phyloP scores from a whole-genome alignment of 495 filamentous ascomycete genomes.

The Penicillium maclennaniae region DNA sequence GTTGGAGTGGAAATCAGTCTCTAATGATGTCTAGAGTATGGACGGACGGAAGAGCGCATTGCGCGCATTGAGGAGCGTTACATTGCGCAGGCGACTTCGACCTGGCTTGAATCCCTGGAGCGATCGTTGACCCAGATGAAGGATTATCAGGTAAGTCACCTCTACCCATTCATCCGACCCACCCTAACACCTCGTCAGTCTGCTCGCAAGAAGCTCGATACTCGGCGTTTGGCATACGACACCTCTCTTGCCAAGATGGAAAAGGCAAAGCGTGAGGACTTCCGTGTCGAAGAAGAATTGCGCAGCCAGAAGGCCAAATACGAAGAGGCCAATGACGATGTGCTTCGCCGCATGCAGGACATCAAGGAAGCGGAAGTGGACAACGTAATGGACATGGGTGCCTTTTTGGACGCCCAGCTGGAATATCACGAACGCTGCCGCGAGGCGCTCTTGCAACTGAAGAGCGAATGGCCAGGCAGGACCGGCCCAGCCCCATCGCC shows the following conservation, averaged over 20 bases:
- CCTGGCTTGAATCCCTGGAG: constrained; percentile 90
- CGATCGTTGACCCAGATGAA: constrained; percentile 92
- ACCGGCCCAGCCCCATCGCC: constrained; percentile 27
- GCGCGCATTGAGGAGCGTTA: constrained; percentile 85
- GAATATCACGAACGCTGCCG: constrained; percentile 87
- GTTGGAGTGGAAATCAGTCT: neutral
- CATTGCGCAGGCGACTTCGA: constrained; percentile 72
- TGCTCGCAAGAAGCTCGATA: constrained; percentile 93
- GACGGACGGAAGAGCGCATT: constrained; percentile 82
- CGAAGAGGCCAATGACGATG: constrained; percentile 92
- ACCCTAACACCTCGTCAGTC: constrained; percentile 1
- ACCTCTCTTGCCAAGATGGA: constrained; percentile 87
- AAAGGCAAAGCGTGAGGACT: constrained; percentile 91
- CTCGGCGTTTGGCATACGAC: constrained; percentile 85
- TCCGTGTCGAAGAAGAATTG: constrained; percentile 88
- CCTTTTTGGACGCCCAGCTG: constrained; percentile 86
- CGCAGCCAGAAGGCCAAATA: constrained; percentile 92
- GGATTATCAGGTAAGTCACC: constrained; percentile 75
- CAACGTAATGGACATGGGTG: constrained; percentile 71
- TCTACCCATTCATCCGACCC: neutral
- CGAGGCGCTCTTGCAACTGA: constrained; percentile 65
- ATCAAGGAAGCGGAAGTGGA: constrained; percentile 90
- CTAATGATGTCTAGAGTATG: constrained; percentile 54
- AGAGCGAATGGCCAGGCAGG: constrained; percentile 62
- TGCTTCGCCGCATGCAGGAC: constrained; percentile 89